A percentile compares a stretch with the other conserved stretches of the same genome.
phyloP scores from a whole-genome alignment of 345 rosid species.

The Dimocarpus longan region DNA sequence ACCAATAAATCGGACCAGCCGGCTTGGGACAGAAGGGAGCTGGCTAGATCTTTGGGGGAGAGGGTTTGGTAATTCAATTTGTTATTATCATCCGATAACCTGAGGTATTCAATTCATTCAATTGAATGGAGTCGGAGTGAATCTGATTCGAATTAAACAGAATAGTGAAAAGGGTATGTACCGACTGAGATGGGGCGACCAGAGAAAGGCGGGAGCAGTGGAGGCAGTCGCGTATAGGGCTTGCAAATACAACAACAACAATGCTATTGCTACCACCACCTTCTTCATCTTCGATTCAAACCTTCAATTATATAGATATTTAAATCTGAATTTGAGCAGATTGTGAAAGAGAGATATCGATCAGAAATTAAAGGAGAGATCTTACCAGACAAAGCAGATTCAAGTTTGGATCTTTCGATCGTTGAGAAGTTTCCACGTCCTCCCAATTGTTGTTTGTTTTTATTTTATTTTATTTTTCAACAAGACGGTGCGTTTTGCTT shows the following conservation, averaged over 20 bases:
- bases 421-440: background rate
- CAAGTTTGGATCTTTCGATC: background rate
- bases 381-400: background rate
- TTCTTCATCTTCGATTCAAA: constrained; percentile 33
- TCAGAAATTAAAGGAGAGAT: background rate
- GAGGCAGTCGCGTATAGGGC: constrained; percentile 39
- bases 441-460: too few species aligned
- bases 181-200: constrained; percentile 64
- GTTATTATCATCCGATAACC: background rate
- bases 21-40: constrained; percentile 62
- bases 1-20: constrained; percentile 91
- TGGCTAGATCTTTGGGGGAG: constrained; percentile 73
- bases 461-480: too few species aligned
- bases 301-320: background rate
- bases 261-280: constrained; percentile 19
- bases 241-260: constrained; percentile 30
- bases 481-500: background rate
- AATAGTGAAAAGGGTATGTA: constrained; percentile 16
- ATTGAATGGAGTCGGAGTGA: constrained; percentile 18
- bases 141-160: constrained; percentile 19
- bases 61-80: constrained; percentile 71
- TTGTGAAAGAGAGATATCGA: background rate
- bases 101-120: constrained; percentile 32
- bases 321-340: background rate
- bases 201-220: constrained; percentile 77